Base-by-base conservation (phyloP, 2,329 filamentous ascomycete genomes). In the Colletotrichum magnum region DNA sequence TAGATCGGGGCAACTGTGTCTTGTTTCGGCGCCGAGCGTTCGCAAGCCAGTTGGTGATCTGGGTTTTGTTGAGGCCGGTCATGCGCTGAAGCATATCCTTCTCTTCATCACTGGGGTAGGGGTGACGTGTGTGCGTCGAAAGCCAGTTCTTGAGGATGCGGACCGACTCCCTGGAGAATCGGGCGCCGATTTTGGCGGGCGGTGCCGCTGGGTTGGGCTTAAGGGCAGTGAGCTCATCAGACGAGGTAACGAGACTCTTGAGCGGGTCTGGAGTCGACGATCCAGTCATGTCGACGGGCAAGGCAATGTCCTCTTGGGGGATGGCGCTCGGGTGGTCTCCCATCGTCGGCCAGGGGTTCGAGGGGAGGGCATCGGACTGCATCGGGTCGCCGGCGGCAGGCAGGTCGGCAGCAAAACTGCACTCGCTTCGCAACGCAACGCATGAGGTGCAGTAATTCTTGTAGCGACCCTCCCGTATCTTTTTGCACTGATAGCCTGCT, bases 31-130 rank as follows among this genome's bases (percentile, higher is more conserved):
- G 89, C 51, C 94, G 90, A 66, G 94, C 94, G 79, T 97, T 97
- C 68, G 94, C 94, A 54, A 97, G 89, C 94, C 94, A 97, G 78
- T 97, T 97, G 12, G 91, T 92, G 74, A 97, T 95, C 76, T 98
- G 95, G 15, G 87, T 92, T 75, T 93, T 90, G 78, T 90, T 94
- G 48, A 98, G 85, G 7, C 94, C 94, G 1, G 94, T 97, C 74
- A 92, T 88, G 54, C 88, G 86, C 79, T 94, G 92, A 28, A 98
- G 84, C 71, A 89, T 87, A 73, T 94, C 92, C 76, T 95, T 97
- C 77, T 97, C 93, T 68, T 94, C 90, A 51, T 97, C 94, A 41
- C 90, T 95, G 5, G 95, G 94, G 77, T 97, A 98, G 0, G 94
- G 95, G 74, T 97, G 93, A 60, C 92, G 88, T 75, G 88, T 89